phyloP scores from a whole-genome alignment of 1,284 basidiomycete species.

The Meripilus lineatus region DNA sequence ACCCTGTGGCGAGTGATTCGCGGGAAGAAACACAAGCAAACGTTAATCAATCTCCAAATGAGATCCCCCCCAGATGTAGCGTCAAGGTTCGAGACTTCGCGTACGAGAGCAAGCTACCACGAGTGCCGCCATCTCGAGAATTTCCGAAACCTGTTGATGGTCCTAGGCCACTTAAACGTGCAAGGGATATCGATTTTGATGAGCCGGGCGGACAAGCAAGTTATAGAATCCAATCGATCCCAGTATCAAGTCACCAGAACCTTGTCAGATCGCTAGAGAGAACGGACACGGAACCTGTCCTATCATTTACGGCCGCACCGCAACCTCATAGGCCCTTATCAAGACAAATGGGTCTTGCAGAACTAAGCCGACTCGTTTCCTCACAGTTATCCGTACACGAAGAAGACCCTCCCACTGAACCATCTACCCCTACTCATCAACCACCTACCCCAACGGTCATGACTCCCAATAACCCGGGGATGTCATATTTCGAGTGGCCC shows the following conservation, averaged over 20 bases:
- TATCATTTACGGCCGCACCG: neutral
- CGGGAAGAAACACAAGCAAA: neutral
- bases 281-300: conserved; percentile 18
- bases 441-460: neutral
- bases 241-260: neutral
- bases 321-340: neutral
- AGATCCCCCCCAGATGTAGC: conserved; percentile 36
- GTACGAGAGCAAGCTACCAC: conserved; percentile 56
- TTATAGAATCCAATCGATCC: too few species aligned
- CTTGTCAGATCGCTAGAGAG: neutral
- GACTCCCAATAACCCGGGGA: too few species aligned
- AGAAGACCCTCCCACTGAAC: too few species aligned
- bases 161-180: conserved; percentile 3
- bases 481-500: neutral
- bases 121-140: neutral
- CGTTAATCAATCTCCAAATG: neutral
- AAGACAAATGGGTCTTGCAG: neutral
- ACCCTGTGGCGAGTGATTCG: neutral
- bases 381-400: too few species aligned
- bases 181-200: too few species aligned
- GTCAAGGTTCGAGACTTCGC: conserved; percentile 72
- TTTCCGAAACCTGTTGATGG: too few species aligned
- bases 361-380: neutral
- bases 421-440: neutral
- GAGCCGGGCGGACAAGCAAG: too few species aligned